phyloP scores from a whole-genome alignment of 2,329 filamentous ascomycete genomes.

The Penicillium sp. region DNA sequence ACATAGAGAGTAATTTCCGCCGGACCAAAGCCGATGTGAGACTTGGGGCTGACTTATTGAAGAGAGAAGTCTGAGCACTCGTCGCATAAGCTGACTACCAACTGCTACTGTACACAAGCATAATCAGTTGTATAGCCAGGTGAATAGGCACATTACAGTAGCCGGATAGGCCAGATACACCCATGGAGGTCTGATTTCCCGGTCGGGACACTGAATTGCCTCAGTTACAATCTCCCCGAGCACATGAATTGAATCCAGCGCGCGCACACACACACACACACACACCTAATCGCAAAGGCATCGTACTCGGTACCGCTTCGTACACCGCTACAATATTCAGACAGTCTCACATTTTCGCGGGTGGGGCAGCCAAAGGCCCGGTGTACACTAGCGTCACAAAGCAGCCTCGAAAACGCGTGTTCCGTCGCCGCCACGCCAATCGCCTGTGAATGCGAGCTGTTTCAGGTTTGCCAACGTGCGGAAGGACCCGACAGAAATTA shows the following conservation, averaged over 20 bases:
- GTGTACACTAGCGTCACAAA: constrained; percentile 15
- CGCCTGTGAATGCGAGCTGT: constrained; percentile 10
- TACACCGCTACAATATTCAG: constrained; percentile 12
- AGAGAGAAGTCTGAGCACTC: background rate
- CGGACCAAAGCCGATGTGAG: background rate
- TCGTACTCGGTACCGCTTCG: background rate
- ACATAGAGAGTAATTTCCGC: background rate
- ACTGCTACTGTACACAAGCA: background rate
- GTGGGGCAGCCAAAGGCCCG: constrained; percentile 18
- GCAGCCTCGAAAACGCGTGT: constrained; percentile 25
- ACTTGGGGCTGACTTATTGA: background rate
- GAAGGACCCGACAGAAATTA: constrained; percentile 11
- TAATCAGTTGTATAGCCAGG: background rate
- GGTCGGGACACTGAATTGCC: background rate
- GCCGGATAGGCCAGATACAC: background rate
- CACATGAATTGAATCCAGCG: too few relatives aligned
- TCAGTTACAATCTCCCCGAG: background rate
- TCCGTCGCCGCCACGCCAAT: constrained; percentile 1
- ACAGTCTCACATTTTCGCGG: constrained; percentile 9
- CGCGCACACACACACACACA: too few relatives aligned
- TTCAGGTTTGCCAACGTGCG: constrained; percentile 21
- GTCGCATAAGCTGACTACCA: background rate
- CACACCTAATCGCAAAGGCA: too few relatives aligned
- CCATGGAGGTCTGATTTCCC: background rate
- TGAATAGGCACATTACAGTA: background rate